Evolutionary conservation across 352 stramenopile species (phyloP).

Genomic region (Lagenidium sp.): DNA sequence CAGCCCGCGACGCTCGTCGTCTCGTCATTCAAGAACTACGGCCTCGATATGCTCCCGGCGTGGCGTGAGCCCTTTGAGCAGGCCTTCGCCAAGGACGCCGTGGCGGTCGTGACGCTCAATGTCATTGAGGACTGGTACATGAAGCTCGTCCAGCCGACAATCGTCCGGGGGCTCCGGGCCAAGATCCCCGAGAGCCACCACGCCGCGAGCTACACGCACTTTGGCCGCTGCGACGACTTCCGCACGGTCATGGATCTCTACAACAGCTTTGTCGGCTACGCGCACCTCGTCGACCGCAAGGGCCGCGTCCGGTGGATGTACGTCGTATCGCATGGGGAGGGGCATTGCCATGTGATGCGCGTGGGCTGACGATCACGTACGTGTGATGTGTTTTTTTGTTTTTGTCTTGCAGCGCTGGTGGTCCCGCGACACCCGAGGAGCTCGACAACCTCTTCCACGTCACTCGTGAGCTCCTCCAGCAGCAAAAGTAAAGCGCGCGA

Average conservation of each 20-base stretch:
- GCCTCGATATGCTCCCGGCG: constrained; percentile 66
- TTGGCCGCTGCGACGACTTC: constrained; percentile 76
- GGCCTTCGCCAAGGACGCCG: constrained; percentile 24
- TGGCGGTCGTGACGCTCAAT: constrained; percentile 68
- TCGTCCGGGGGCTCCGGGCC: constrained; percentile 44
- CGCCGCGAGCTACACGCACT: constrained; percentile 50
- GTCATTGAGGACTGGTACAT: constrained; percentile 89
- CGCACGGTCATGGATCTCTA: constrained; percentile 68
- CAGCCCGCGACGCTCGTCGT: constrained; percentile 52
- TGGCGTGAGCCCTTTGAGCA: constrained; percentile 61
- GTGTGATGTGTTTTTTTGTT: constrained; percentile 5
- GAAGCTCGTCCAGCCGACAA: constrained; percentile 67
- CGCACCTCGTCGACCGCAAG: constrained; percentile 68
- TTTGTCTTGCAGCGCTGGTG: constrained; percentile 39
- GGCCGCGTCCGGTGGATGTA: constrained; percentile 84
- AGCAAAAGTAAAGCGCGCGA: constrained; percentile 20
- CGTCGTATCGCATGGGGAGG: constrained; percentile 12
- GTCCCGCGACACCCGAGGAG: constrained; percentile 51
- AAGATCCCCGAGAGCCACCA: constrained; percentile 39
- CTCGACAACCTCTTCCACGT: constrained; percentile 45
- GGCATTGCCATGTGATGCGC: neutral
- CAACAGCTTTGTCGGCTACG: constrained; percentile 86
- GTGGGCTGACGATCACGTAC: too few relatives aligned
- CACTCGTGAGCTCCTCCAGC: constrained; percentile 45
- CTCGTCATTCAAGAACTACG: constrained; percentile 84